These are phyloP conservation scores for Ceratocystis harringtonii DNA, from an alignment of 2,329 filamentous ascomycete genomes.

Conservation along the genomic window DNA sequence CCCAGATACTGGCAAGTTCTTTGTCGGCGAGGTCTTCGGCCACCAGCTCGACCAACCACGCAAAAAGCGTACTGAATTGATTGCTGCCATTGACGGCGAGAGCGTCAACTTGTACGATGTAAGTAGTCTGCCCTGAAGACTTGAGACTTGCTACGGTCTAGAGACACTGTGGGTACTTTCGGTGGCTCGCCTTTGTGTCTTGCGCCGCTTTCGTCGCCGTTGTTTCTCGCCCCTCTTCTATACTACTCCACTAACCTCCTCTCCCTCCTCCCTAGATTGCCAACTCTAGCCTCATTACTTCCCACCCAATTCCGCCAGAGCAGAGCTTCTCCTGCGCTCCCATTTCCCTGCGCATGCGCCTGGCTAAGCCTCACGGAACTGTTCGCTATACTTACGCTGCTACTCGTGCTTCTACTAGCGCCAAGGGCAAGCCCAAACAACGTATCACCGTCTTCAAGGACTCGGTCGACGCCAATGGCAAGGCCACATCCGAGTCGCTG, in stretches of 20 bases:
- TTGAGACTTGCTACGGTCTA: too few relatives aligned
- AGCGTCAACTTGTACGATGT: conserved; percentile 53
- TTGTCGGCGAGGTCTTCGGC: conserved; percentile 46
- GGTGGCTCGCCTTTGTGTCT: neutral
- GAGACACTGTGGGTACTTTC: neutral
- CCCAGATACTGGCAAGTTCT: conserved; percentile 31
- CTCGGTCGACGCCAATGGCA: conserved; percentile 34
- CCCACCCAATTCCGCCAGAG: conserved; percentile 51
- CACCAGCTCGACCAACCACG: conserved; percentile 43
- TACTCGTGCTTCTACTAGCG: conserved; percentile 30
- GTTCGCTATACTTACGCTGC: conserved; percentile 48
- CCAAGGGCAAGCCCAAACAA: conserved; percentile 22
- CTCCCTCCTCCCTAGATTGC: conserved; percentile 33
- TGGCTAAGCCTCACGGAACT: conserved; percentile 32
- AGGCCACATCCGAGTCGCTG: conserved; percentile 36
- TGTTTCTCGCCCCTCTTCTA: neutral
- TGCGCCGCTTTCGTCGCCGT: neutral
- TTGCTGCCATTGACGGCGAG: conserved; percentile 50
- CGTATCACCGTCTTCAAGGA: conserved; percentile 48
- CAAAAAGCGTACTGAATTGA: conserved; percentile 47
- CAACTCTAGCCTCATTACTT: conserved; percentile 46
- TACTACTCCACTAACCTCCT: conserved; percentile 18
- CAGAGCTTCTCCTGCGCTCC: conserved; percentile 48
- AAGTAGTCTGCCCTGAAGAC: conserved; percentile 21
- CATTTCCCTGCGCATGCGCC: conserved; percentile 41